These are phyloP conservation scores for Ophiosphaerella korrae DNA, from an alignment of 2,329 filamentous ascomycete genomes.

Conservation along the genomic window DNA sequence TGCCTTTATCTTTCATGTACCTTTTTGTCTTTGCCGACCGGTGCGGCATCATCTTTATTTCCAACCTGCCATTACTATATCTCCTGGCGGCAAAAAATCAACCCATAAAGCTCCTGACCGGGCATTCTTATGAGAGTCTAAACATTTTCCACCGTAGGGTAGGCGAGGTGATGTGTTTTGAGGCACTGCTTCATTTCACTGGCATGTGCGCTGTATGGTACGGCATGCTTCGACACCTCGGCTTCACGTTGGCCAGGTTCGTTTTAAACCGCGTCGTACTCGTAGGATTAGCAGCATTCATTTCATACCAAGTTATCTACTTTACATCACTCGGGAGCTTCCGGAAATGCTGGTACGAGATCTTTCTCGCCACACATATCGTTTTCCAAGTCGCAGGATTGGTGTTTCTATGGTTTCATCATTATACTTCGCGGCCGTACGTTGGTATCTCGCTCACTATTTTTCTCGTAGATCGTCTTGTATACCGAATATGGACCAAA, in stretches of 20 bases:
- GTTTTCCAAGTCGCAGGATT: slow-evolving; percentile 62
- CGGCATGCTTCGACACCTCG: slow-evolving; percentile 55
- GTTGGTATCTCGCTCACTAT: slow-evolving; percentile 60
- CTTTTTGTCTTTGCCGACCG: slow-evolving; percentile 65
- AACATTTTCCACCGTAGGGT: slow-evolving; percentile 70
- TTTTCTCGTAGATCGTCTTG: slow-evolving; percentile 62
- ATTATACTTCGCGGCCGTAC: slow-evolving; percentile 58
- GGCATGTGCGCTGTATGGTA: slow-evolving; percentile 64
- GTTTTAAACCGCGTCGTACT: slow-evolving; percentile 59
- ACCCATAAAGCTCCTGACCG: slow-evolving; percentile 64
- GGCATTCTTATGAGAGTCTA: slow-evolving; percentile 68
- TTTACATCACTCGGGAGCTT: slow-evolving; percentile 66
- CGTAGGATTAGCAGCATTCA: slow-evolving; percentile 60
- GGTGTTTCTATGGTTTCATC: slow-evolving; percentile 65
- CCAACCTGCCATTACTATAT: slow-evolving; percentile 62
- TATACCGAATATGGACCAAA: slow-evolving; percentile 63
- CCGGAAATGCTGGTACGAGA: slow-evolving; percentile 65
- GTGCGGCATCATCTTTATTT: slow-evolving; percentile 58
- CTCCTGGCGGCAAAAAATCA: slow-evolving; percentile 70
- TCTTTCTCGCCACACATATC: slow-evolving; percentile 65
- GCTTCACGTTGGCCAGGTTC: slow-evolving; percentile 57
- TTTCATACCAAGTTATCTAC: slow-evolving; percentile 66
- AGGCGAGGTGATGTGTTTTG: slow-evolving; percentile 66
- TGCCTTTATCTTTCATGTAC: slow-evolving; percentile 55
- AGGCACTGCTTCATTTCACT: slow-evolving; percentile 60